Percentiles rank a stretch among this genome's conserved stretches.
phyloP scores from a whole-genome alignment of 805 yeast species.

The Kuraishia ogatae region DNA sequence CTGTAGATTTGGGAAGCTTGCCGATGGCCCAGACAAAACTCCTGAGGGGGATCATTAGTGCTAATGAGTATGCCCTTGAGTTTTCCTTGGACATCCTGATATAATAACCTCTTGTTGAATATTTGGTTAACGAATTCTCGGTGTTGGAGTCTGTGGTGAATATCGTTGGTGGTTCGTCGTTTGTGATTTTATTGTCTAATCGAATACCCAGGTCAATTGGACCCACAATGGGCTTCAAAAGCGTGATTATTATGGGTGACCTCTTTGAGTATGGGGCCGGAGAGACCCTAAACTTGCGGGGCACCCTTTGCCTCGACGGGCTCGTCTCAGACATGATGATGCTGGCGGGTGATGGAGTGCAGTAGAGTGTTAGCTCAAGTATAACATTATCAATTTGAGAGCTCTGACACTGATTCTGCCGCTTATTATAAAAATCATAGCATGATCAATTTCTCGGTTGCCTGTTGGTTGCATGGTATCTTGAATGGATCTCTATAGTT shows the following conservation, averaged over 20 bases:
- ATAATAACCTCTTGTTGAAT: not conserved
- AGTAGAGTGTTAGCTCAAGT: not conserved
- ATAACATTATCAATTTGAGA: too few species aligned
- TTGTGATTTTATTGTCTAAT: not conserved
- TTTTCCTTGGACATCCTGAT: not conserved
- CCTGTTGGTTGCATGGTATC: too few species aligned
- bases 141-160: not conserved
- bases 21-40: not conserved
- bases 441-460: too few species aligned
- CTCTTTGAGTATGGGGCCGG: not conserved
- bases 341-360: not conserved
- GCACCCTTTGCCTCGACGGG: not conserved
- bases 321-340: not conserved
- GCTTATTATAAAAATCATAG: too few species aligned
- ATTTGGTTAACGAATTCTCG: not conserved
- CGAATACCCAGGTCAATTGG: not conserved
- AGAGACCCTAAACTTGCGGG: not conserved
- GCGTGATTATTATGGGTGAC: not conserved
- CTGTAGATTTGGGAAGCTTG: not conserved
- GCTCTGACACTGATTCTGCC: too few species aligned
- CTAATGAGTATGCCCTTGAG: not conserved
- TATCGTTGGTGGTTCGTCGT: not conserved
- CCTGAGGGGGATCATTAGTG: not conserved
- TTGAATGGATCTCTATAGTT: too few species aligned
- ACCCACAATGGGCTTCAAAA: not conserved